Evolutionary conservation across 345 rosid genomes (phyloP).

Genomic region (Citrus medica): DNA sequence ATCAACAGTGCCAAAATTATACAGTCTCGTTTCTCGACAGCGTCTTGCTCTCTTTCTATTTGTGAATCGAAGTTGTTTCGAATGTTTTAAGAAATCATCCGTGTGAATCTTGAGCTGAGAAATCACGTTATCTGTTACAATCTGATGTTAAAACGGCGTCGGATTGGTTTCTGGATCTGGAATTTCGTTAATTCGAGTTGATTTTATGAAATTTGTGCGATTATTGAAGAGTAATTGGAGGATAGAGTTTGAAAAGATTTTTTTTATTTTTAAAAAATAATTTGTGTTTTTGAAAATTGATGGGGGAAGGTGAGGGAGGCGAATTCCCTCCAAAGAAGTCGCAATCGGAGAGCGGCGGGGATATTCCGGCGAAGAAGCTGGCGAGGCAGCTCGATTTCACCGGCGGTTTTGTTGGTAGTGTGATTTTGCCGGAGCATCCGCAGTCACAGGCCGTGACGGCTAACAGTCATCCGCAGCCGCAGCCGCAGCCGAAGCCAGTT

Average conservation of each 20-base stretch:
- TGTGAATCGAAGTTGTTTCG: conserved; percentile 24
- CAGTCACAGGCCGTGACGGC: conserved; percentile 24
- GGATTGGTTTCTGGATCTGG: conserved; percentile 40
- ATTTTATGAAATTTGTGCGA: conserved; percentile 23
- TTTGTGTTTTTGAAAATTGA: conserved; percentile 28
- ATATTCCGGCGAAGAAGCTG: conserved; percentile 61
- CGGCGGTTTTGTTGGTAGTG: conserved; percentile 34
- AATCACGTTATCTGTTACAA: conserved; percentile 20
- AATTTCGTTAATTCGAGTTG: conserved; percentile 30
- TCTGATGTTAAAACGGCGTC: conserved; percentile 19
- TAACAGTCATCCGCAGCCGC: conserved; percentile 17
- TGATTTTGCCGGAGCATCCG: conserved; percentile 52
- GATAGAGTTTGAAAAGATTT: conserved; percentile 22
- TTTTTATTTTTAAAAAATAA: conserved; percentile 2
- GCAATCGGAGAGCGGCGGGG: conserved; percentile 35
- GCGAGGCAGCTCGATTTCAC: conserved; percentile 98
- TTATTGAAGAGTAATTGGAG: conserved; percentile 20
- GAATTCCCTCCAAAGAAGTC: conserved; percentile 70
- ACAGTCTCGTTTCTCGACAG: conserved; percentile 4
- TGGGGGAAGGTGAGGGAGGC: conserved; percentile 71
- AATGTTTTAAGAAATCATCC: conserved; percentile 2
- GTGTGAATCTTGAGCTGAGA: conserved; percentile 39
- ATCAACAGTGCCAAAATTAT: conserved; percentile 21
- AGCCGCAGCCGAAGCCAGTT: conserved; percentile 19
- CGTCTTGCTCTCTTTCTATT: conserved; percentile 10